These are phyloP conservation scores for Fusarium sp. DNA, from an alignment of 2,329 filamentous ascomycete genomes.

Conservation along the genomic window DNA sequence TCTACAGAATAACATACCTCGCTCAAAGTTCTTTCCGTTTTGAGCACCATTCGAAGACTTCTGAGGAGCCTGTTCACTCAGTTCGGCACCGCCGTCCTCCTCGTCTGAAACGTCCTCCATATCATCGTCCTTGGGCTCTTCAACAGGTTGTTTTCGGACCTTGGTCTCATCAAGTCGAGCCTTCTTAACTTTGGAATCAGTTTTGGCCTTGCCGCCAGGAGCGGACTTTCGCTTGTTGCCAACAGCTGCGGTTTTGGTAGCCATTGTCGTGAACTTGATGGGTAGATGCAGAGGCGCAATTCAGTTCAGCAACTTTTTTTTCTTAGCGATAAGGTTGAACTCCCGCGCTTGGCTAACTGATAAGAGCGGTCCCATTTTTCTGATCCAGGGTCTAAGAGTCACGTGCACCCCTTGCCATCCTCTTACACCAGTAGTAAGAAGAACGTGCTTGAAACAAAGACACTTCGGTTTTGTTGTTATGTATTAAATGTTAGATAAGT, in stretches of 20 bases:
- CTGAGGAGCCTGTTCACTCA: conserved; percentile 54
- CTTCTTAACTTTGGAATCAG: conserved; percentile 61
- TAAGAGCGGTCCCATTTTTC: conserved; percentile 21
- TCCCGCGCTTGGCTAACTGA: conserved; percentile 21
- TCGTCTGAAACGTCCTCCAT: conserved; percentile 61
- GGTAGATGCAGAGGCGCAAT: conserved; percentile 35
- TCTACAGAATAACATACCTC: conserved; percentile 47
- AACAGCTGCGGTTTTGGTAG: conserved; percentile 56
- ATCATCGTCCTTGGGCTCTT: conserved; percentile 55
- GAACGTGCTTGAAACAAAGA: not conserved
- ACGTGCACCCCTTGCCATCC: conserved; percentile 5
- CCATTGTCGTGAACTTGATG: conserved; percentile 52
- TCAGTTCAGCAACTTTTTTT: conserved; percentile 40
- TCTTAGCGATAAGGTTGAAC: conserved; percentile 36
- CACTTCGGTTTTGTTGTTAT: not conserved
- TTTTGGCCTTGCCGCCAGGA: conserved; percentile 54
- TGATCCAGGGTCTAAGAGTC: not conserved
- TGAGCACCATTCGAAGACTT: conserved; percentile 47
- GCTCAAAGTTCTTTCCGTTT: conserved; percentile 54
- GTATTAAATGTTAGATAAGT: not conserved
- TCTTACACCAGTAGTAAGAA: not conserved
- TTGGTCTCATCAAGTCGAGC: conserved; percentile 53
- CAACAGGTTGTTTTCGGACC: conserved; percentile 49
- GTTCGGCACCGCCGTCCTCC: conserved; percentile 63
- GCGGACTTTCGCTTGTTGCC: conserved; percentile 68